A percentile compares a stretch with the other conserved stretches of the same genome.
Conservation (phyloP, 495 filamentous ascomycete species). For the Staphylotrichum longicolle region DNA sequence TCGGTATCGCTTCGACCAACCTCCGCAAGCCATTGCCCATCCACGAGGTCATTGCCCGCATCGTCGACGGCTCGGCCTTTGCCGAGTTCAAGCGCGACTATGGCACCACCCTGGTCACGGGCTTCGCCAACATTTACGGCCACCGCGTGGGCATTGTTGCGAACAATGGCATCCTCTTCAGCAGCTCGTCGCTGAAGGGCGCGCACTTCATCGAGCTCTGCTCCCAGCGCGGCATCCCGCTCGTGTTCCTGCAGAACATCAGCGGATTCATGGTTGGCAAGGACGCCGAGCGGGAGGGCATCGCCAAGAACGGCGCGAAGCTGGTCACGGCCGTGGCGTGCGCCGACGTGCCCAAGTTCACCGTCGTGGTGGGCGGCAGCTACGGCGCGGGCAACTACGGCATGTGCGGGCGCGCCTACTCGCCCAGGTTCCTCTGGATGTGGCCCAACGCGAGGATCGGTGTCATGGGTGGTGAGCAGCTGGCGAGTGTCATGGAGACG, state of each 20-base stretch:
- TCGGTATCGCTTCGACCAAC: constrained; percentile 86
- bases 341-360: constrained; percentile 95
- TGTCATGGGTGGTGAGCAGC: constrained; percentile 94
- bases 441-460: constrained; percentile 95
- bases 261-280: constrained; percentile 96
- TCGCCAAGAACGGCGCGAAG: constrained; percentile 97
- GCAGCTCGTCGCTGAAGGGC: constrained; percentile 83
- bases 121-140: constrained; percentile 87
- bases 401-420: constrained; percentile 89
- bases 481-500: constrained; percentile 89
- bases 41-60: constrained; percentile 88
- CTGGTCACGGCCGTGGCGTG: constrained; percentile 94
- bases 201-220: constrained; percentile 99
- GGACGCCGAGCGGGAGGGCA: constrained; percentile 89
- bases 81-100: constrained; percentile 94
- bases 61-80: constrained; percentile 88
- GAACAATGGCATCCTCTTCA: constrained; percentile 98
- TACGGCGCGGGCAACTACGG: constrained; percentile 75
- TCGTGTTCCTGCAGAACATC: constrained; percentile 96
- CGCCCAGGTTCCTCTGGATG: constrained; percentile 88
- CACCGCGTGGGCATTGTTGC: constrained; percentile 91
- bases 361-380: constrained; percentile 85
- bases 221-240: constrained; percentile 79
- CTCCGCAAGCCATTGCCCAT: constrained; percentile 78
- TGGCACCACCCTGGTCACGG: constrained; percentile 86